phyloP scores from a whole-genome alignment of 2,329 filamentous ascomycete genomes.

The Fusarium lyarnte region DNA sequence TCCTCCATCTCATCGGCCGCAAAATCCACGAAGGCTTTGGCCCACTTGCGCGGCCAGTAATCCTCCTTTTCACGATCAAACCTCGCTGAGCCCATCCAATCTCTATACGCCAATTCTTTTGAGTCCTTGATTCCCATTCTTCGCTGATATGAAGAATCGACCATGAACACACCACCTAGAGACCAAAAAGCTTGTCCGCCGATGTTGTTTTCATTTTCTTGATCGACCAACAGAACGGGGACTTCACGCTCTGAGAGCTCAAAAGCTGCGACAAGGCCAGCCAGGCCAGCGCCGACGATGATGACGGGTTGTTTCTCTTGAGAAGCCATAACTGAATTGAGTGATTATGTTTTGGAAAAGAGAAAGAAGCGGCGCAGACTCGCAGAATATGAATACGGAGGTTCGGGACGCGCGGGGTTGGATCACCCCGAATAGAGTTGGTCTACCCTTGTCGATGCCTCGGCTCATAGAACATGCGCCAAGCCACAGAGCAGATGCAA shows the following conservation, averaged over 20 bases:
- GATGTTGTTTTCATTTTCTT: constrained; percentile 65
- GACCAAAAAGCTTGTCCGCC: constrained; percentile 74
- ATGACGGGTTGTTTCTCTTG: constrained; percentile 54
- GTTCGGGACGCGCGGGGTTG: constrained; percentile 24
- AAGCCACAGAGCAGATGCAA: constrained; percentile 10
- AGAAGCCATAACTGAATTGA: constrained; percentile 10
- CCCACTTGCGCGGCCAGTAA: constrained; percentile 68
- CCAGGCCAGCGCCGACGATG: constrained; percentile 66
- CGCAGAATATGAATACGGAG: not conserved
- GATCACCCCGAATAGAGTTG: not conserved
- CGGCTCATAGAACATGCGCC: constrained; percentile 11
- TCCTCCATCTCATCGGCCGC: constrained; percentile 66
- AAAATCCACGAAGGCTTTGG: constrained; percentile 72
- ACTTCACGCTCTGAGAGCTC: constrained; percentile 63
- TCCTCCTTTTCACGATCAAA: constrained; percentile 68
- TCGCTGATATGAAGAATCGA: constrained; percentile 66
- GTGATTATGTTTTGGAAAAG: not conserved
- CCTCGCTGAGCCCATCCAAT: constrained; percentile 66
- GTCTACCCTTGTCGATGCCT: constrained; percentile 6
- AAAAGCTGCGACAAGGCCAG: constrained; percentile 68
- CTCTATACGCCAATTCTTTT: constrained; percentile 64
- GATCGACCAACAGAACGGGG: constrained; percentile 64
- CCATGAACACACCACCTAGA: constrained; percentile 68
- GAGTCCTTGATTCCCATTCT: constrained; percentile 67
- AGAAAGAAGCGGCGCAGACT: not conserved